phyloP scores from a whole-genome alignment of 768 basidiomycete species.

The Sporobolomyces roseus region DNA sequence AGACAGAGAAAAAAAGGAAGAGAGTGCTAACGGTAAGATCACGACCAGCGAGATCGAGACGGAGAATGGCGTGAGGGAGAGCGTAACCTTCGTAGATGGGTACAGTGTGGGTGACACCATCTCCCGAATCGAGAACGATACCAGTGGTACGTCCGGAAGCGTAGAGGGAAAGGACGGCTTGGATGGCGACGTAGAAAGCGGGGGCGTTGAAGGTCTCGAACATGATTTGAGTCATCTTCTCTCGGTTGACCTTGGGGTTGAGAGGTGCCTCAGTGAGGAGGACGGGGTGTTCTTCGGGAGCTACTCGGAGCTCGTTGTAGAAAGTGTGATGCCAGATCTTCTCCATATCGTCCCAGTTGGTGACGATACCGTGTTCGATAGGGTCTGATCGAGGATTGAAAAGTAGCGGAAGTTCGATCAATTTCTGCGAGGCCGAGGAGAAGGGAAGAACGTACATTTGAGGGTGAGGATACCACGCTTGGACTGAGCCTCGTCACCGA shows the following conservation, averaged over 20 bases:
- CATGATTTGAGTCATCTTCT: conserved; percentile 96
- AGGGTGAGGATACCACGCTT: conserved; percentile 91
- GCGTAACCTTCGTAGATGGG: conserved; percentile 95
- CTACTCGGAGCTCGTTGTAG: conserved; percentile 91
- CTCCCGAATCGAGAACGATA: conserved; percentile 92
- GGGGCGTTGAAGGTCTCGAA: conserved; percentile 93
- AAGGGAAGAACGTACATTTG: conserved; percentile 52
- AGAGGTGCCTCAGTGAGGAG: conserved; percentile 86
- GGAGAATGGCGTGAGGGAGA: conserved; percentile 85
- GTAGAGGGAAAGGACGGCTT: conserved; percentile 79
- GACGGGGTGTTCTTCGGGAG: conserved; percentile 87
- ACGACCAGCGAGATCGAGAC: conserved; percentile 87
- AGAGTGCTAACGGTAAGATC: conserved; percentile 90
- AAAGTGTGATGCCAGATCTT: conserved; percentile 76
- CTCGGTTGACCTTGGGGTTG: conserved; percentile 87
- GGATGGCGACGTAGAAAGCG: conserved; percentile 86
- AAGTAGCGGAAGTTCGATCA: background rate
- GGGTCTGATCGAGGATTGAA: conserved; percentile 54
- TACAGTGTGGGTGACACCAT: conserved; percentile 93
- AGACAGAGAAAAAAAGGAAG: conserved; percentile 44
- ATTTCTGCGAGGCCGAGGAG: background rate
- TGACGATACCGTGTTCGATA: conserved; percentile 89
- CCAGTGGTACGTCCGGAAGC: conserved; percentile 91
- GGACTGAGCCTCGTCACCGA: conserved; percentile 87
- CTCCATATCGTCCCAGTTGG: conserved; percentile 99